Evolutionary conservation across 805 yeast genomes (phyloP).

Genomic region (Starmera dryadoides): DNA sequence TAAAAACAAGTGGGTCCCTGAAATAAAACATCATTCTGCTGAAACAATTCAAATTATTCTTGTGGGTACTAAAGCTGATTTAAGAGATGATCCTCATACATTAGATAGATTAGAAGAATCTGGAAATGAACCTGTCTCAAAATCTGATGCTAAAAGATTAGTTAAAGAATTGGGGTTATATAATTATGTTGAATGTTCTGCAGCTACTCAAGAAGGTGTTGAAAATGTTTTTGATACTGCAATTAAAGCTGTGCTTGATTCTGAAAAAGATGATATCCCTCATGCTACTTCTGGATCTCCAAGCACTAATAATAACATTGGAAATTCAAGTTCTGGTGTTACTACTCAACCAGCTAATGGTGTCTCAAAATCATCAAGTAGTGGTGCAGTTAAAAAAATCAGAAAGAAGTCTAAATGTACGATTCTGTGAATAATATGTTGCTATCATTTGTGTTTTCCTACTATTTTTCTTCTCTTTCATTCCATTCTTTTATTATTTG

Average conservation of each 20-base stretch:
- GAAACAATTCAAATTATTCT: conserved; percentile 60
- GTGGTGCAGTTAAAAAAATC: conserved; percentile 19
- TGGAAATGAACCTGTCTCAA: conserved; percentile 54
- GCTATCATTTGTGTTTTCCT: conserved; percentile 1
- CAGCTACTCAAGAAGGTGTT: conserved; percentile 82
- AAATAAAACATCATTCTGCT: conserved; percentile 77
- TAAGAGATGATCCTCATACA: conserved; percentile 76
- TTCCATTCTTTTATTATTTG: not conserved
- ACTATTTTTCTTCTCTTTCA: conserved; percentile 2
- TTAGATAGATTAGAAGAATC: conserved; percentile 54
- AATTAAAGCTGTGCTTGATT: conserved; percentile 52
- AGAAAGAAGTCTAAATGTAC: conserved; percentile 44
- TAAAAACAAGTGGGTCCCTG: conserved; percentile 79
- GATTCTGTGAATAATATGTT: conserved; percentile 24
- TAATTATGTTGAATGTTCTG: conserved; percentile 81
- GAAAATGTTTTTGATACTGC: conserved; percentile 81
- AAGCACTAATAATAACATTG: too few relatives aligned
- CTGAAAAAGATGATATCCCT: conserved; percentile 9
- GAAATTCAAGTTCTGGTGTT: too few relatives aligned
- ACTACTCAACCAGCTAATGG: too few relatives aligned
- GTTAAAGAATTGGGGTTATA: conserved; percentile 70
- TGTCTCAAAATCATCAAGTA: too few relatives aligned
- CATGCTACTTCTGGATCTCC: conserved; percentile 2
- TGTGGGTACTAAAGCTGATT: conserved; percentile 85
- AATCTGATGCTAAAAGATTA: conserved; percentile 54